These are phyloP conservation scores for Talaromyces nanjingensis DNA, from an alignment of 495 filamentous ascomycete species.

Conservation along the genomic window DNA sequence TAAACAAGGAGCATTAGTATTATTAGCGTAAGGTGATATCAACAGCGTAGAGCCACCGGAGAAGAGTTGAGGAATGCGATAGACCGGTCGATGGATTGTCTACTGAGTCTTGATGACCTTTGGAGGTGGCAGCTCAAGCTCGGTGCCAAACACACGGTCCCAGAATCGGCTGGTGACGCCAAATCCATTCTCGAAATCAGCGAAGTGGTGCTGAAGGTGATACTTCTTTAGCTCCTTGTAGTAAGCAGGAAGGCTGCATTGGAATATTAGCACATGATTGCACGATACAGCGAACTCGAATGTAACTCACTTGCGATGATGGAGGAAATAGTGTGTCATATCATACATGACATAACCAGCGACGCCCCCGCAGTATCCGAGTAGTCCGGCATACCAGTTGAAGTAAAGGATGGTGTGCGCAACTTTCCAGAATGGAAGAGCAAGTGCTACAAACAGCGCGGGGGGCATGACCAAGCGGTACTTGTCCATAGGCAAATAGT, in stretches of 20 bases:
- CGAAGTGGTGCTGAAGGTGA: slow-evolving; percentile 93
- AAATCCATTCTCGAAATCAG: slow-evolving; percentile 95
- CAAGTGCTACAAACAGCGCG: slow-evolving; percentile 75
- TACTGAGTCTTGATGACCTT: slow-evolving; percentile 53
- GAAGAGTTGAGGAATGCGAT: background rate
- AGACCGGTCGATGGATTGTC: slow-evolving; percentile 4
- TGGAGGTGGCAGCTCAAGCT: slow-evolving; percentile 47
- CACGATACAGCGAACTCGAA: background rate
- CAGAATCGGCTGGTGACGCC: slow-evolving; percentile 98
- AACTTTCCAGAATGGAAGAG: slow-evolving; percentile 87
- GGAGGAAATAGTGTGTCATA: slow-evolving; percentile 98
- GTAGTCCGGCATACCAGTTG: slow-evolving; percentile 72
- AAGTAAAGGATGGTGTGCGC: slow-evolving; percentile 79
- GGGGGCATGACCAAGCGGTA: slow-evolving; percentile 97
- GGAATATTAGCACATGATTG: background rate
- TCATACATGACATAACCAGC: slow-evolving; percentile 97
- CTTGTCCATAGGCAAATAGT: slow-evolving; percentile 98
- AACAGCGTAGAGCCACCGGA: background rate
- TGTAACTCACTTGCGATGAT: slow-evolving; percentile 74
- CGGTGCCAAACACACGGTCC: slow-evolving; percentile 88
- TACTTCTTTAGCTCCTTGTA: slow-evolving; percentile 92
- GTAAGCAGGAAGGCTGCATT: slow-evolving; percentile 64
- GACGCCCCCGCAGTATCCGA: slow-evolving; percentile 81
- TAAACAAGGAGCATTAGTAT: slow-evolving; percentile 1
- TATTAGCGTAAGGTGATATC: background rate